Percentiles rank a stretch among this genome's conserved stretches.
These are phyloP conservation scores for Mucor racemosus DNA, from an alignment of 371 early-diverging fungal species.

Conservation along the genomic window DNA sequence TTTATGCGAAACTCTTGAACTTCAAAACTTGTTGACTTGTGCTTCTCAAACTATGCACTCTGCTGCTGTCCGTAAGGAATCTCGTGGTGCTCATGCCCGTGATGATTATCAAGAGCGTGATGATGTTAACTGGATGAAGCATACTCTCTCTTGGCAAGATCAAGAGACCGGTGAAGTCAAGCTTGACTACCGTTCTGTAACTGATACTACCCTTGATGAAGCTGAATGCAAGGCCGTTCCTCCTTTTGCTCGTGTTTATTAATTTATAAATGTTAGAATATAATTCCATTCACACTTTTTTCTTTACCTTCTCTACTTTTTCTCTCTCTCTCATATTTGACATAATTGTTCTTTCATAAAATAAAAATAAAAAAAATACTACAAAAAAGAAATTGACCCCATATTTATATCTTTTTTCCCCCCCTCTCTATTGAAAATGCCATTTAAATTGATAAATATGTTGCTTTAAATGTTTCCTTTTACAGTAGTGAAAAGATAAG, in stretches of 20 bases:
- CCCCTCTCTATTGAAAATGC: background rate
- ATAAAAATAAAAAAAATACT: background rate
- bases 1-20: slow-evolving; percentile 93
- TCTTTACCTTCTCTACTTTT: background rate
- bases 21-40: slow-evolving; percentile 96
- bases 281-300: background rate
- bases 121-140: slow-evolving; percentile 98
- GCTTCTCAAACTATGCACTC: slow-evolving; percentile 97
- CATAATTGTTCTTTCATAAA: slow-evolving; percentile 4
- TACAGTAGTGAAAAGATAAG: slow-evolving; percentile 10
- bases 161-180: slow-evolving; percentile 79
- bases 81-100: slow-evolving; percentile 98
- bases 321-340: background rate
- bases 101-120: slow-evolving; percentile 91
- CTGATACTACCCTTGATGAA: slow-evolving; percentile 86
- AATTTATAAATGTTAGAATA: slow-evolving; percentile 37
- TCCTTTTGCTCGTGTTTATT: slow-evolving; percentile 94
- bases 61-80: slow-evolving; percentile 95
- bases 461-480: slow-evolving; percentile 10
- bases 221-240: slow-evolving; percentile 93
- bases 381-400: background rate
- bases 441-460: background rate
- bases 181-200: slow-evolving; percentile 86
- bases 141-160: slow-evolving; percentile 94
- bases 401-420: slow-evolving; percentile 1